phyloP scores from a whole-genome alignment of 495 filamentous ascomycete species.

The Hyaloscypha variabilis region DNA sequence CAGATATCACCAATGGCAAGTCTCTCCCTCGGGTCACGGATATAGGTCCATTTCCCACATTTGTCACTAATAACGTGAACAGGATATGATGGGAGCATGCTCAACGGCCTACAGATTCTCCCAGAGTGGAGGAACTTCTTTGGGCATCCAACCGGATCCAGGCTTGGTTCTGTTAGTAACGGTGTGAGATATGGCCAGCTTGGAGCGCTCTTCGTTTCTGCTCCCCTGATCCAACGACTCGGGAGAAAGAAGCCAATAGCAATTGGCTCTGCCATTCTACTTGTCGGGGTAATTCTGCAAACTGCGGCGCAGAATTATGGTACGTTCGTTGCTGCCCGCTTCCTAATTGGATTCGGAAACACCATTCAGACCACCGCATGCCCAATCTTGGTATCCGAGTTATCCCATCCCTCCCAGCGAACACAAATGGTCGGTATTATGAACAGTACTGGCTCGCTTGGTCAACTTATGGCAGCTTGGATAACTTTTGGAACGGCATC shows the following conservation, averaged over 20 bases:
- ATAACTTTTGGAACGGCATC: conserved; percentile 11
- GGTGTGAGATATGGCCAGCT: conserved; percentile 60
- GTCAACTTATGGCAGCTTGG: conserved; percentile 47
- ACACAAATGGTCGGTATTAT: conserved; percentile 66
- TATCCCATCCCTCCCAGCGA: conserved; percentile 56
- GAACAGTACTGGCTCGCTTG: conserved; percentile 62
- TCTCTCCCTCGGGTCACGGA: not conserved
- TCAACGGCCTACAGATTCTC: conserved; percentile 23
- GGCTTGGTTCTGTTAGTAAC: conserved; percentile 43
- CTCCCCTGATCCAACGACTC: conserved; percentile 50
- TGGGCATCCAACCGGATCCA: conserved; percentile 21
- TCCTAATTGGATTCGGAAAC: conserved; percentile 49
- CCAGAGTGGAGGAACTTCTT: conserved; percentile 22
- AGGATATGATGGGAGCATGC: conserved; percentile 21
- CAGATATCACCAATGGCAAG: conserved; percentile 28
- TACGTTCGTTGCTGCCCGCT: conserved; percentile 42
- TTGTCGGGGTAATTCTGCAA: conserved; percentile 58
- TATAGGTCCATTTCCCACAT: not conserved
- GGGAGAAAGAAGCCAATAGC: conserved; percentile 61
- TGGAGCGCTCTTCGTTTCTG: conserved; percentile 58
- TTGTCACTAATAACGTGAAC: not conserved
- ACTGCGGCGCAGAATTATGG: conserved; percentile 37
- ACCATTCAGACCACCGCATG: conserved; percentile 57
- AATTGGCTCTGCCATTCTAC: conserved; percentile 58
- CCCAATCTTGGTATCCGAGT: conserved; percentile 53